These are phyloP conservation scores for Podaxis mareebaensis DNA, from an alignment of 768 basidiomycete genomes.

Conservation along the genomic window DNA sequence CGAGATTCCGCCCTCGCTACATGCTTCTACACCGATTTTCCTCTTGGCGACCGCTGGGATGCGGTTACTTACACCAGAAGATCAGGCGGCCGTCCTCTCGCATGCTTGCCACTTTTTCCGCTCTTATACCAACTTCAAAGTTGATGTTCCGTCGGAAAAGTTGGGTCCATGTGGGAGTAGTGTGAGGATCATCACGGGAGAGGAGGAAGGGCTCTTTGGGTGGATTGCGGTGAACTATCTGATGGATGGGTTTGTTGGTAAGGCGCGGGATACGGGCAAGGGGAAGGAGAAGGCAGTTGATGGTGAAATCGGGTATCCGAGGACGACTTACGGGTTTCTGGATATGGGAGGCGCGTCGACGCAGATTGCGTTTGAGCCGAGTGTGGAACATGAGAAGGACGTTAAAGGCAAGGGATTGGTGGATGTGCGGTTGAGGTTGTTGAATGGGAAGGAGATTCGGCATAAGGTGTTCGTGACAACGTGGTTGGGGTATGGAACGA, in stretches of 20 bases:
- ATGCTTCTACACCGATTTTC: slow-evolving; percentile 86
- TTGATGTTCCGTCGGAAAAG: slow-evolving; percentile 57
- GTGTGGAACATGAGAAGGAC: slow-evolving; percentile 51
- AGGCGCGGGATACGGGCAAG: not conserved
- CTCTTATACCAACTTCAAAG: slow-evolving; percentile 73
- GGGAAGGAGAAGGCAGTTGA: slow-evolving; percentile 29
- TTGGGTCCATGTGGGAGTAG: slow-evolving; percentile 89
- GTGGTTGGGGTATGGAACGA: slow-evolving; percentile 98
- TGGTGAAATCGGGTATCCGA: slow-evolving; percentile 30
- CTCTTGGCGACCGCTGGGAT: slow-evolving; percentile 97
- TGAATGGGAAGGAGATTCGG: slow-evolving; percentile 83
- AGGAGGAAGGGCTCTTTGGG: slow-evolving; percentile 97
- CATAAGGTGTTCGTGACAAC: slow-evolving; percentile 97
- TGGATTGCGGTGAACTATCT: slow-evolving; percentile 99
- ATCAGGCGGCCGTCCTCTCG: slow-evolving; percentile 73
- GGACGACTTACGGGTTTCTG: slow-evolving; percentile 93
- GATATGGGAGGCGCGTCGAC: slow-evolving; percentile 99
- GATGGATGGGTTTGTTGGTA: slow-evolving; percentile 87
- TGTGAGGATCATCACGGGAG: slow-evolving; percentile 92
- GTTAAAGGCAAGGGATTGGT: slow-evolving; percentile 68
- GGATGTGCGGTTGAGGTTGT: slow-evolving; percentile 76
- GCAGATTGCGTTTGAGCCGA: slow-evolving; percentile 97
- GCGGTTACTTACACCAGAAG: slow-evolving; percentile 74
- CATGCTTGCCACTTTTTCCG: slow-evolving; percentile 78
- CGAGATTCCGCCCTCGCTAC: slow-evolving; percentile 84